Evolutionary conservation across 495 filamentous ascomycete genomes (phyloP).

Genomic region (Xylaria nigripes): DNA sequence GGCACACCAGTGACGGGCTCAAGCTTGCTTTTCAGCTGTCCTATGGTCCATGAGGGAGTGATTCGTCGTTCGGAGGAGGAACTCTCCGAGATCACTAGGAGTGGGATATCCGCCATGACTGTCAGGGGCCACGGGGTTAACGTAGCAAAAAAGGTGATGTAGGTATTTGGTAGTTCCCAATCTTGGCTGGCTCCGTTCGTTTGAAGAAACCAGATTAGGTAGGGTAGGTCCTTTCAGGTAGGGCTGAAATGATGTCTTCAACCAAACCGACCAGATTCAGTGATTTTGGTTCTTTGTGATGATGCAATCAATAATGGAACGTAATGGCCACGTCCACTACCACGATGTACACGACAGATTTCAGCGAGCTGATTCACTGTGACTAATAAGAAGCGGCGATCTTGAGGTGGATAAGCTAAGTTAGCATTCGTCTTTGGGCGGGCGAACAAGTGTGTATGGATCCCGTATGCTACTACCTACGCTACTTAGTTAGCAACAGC

Average conservation of each 20-base stretch:
- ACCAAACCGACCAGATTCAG: neutral
- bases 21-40: conserved; percentile 77
- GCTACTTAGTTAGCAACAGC: no score
- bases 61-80: conserved; percentile 75
- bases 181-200: conserved; percentile 2
- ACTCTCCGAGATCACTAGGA: conserved; percentile 72
- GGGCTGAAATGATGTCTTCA: conserved; percentile 11
- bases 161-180: neutral
- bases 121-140: conserved; percentile 33
- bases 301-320: neutral
- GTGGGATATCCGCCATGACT: conserved; percentile 70
- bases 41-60: conserved; percentile 85
- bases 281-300: neutral
- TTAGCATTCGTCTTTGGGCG: neutral
- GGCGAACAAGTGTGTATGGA: conserved; percentile 1
- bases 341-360: neutral
- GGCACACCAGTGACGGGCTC: conserved; percentile 92
- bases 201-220: conserved; percentile 3
- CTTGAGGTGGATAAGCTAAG: neutral
- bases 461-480: no score
- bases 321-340: conserved; percentile 1
- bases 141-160: conserved; percentile 7
- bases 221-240: conserved; percentile 4
- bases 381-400: neutral
- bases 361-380: neutral